Base-by-base conservation (phyloP, 768 basidiomycete species). In the Tulasnella sp. region DNA sequence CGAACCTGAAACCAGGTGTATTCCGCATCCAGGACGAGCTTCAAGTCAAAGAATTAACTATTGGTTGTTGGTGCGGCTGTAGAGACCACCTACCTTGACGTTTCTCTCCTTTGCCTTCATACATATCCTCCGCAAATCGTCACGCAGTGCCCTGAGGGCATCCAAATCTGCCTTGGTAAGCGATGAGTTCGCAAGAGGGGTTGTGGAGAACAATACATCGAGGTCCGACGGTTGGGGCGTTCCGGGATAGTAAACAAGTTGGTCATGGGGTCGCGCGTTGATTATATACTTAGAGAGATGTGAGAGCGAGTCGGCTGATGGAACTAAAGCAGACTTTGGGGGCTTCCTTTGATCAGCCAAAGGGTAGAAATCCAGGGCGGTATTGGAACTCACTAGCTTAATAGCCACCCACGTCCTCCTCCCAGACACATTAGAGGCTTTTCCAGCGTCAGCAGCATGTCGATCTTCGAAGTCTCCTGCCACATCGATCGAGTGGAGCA, bases 401-500 rank as follows among this genome's bases (percentile, higher is more conserved):
- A 94, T 70, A 1, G 92, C 89, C 21, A 94, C 83, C 81, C 87
- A 90, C 0, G 86, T 89, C 62, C 80, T 75, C 22, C 84, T 73
- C 4, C 77, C 78, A 3, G 60, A 63, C 15, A 38, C 15, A 53
- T 53, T 61, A 64, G 3, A 54, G 5, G 34, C 5, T 38, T 7
- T 38, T 67, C 67, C 70, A 25, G 71, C 64, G 53, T 66, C 64
- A 21, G 44, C 21, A 46, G 54, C 34, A 43, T 56, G 54, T 19
- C 17, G 7, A 27, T 83, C 82, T 67, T 96, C 91, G 65, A 90
- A 92, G 61, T 85, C 80, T 7, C 85, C 92, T 0, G 84, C 84
- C 3, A 85, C 79, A 61, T 92, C 82, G 44, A 94, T 82, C 59
- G 81, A 83, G 50, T 74, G 76, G 38, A 90, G 72, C 67, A 87